Conservation (phyloP, 1,284 basidiomycete species). For the Ceratobasidium sp. region DNA sequence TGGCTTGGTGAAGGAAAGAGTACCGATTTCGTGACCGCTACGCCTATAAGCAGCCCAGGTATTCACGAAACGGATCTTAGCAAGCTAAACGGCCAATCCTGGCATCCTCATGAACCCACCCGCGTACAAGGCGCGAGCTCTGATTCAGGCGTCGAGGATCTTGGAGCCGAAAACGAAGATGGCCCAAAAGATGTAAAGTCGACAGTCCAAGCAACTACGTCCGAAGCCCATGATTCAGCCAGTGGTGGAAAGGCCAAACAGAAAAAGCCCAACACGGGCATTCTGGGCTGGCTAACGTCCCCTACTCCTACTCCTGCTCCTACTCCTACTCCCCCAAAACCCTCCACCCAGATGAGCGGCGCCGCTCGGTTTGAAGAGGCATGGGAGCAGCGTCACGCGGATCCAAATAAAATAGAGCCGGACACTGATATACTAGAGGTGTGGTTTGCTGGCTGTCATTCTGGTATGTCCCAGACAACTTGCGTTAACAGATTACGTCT, state of each 20-base stretch:
- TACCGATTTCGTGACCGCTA: slow-evolving; percentile 31
- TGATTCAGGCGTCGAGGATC: slow-evolving; percentile 30
- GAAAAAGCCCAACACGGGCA: slow-evolving; percentile 20
- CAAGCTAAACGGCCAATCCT: slow-evolving; percentile 5
- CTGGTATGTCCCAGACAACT: slow-evolving; percentile 13
- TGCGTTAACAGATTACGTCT: not conserved
- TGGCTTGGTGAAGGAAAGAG: slow-evolving; percentile 18
- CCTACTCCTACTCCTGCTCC: no score
- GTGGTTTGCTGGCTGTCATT: slow-evolving; percentile 49
- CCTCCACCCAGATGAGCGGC: slow-evolving; percentile 35
- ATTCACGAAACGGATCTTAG: slow-evolving; percentile 10
- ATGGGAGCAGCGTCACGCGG: slow-evolving; percentile 17
- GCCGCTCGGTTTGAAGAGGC: slow-evolving; percentile 30
- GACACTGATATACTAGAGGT: slow-evolving; percentile 50
- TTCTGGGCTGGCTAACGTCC: slow-evolving; percentile 28
- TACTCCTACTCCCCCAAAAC: not conserved
- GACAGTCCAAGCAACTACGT: not conserved
- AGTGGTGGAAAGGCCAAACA: slow-evolving; percentile 17
- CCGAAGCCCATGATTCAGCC: slow-evolving; percentile 23
- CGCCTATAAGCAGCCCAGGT: not conserved
- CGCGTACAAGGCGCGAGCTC: slow-evolving; percentile 19
- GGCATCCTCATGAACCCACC: slow-evolving; percentile 43
- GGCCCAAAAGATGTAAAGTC: not conserved
- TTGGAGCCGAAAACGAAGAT: not conserved
- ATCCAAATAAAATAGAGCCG: slow-evolving; percentile 5